Conservation (phyloP, 495 filamentous ascomycete genomes). For the Hypomontagnella monticulosa region DNA sequence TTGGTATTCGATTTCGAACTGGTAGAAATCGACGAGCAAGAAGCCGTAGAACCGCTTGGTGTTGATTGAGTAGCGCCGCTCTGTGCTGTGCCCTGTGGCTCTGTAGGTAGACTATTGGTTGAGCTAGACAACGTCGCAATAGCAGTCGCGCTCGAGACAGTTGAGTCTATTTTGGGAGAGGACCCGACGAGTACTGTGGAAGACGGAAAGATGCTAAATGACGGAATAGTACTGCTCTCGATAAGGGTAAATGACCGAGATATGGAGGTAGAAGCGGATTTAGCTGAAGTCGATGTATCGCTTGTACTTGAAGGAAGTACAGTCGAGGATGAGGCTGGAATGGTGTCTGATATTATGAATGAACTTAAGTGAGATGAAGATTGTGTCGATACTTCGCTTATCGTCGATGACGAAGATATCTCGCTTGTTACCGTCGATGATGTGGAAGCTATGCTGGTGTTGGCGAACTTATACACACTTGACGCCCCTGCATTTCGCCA, state of each 20-base stretch:
- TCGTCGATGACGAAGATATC: slow-evolving; percentile 9
- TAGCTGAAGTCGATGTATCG: slow-evolving; percentile 3
- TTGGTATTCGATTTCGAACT: background rate
- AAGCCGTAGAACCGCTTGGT: background rate
- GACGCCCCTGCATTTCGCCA: slow-evolving; percentile 25
- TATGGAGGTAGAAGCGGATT: slow-evolving; percentile 31
- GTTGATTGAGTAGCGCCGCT: slow-evolving; percentile 4
- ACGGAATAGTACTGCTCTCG: slow-evolving; percentile 41
- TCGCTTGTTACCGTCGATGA: slow-evolving; percentile 25
- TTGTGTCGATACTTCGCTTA: slow-evolving; percentile 9
- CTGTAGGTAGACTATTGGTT: background rate
- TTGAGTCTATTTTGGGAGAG: slow-evolving; percentile 5
- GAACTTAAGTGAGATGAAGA: slow-evolving; percentile 27
- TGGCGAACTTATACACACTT: slow-evolving; percentile 34
- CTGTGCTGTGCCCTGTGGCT: background rate
- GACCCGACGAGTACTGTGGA: slow-evolving; percentile 34
- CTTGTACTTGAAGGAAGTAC: slow-evolving; percentile 13
- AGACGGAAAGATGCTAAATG: slow-evolving; percentile 41
- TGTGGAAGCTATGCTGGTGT: slow-evolving; percentile 27
- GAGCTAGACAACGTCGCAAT: slow-evolving; percentile 3
- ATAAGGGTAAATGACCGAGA: slow-evolving; percentile 36
- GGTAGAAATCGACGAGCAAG: background rate
- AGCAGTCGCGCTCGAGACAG: slow-evolving; percentile 6
- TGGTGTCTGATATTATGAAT: slow-evolving; percentile 6
- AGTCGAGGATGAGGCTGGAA: slow-evolving; percentile 10